Percentiles rank a stretch among this genome's conserved stretches.
phyloP scores from a whole-genome alignment of 768 basidiomycete genomes.

The Hydnomerulius pinastri region DNA sequence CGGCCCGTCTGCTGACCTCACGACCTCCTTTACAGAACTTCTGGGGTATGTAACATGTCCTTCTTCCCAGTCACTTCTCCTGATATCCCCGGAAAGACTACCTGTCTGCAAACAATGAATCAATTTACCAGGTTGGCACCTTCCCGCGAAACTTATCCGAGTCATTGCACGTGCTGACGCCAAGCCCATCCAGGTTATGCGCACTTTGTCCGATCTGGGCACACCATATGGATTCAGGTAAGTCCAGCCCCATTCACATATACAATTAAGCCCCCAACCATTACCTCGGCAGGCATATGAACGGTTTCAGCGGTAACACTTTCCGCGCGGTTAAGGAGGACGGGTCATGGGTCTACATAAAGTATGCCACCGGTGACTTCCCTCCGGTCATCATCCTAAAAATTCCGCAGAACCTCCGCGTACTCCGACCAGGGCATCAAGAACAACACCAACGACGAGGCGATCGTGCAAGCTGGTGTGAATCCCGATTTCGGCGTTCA shows the following conservation, averaged over 20 bases:
- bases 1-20: neutral
- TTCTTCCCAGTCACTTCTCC: neutral
- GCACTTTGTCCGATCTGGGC: conserved; percentile 56
- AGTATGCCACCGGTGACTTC: conserved; percentile 29
- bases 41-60: conserved; percentile 14
- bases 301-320: conserved; percentile 54
- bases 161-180: neutral
- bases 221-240: conserved; percentile 49
- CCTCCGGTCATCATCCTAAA: neutral
- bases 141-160: neutral
- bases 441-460: conserved; percentile 40
- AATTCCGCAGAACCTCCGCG: conserved; percentile 19
- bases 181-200: conserved; percentile 37
- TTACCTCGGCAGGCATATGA: conserved; percentile 37
- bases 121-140: conserved; percentile 37
- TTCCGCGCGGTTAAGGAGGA: conserved; percentile 47
- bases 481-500: conserved; percentile 56
- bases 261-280: neutral
- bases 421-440: conserved; percentile 39
- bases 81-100: conserved; percentile 37
- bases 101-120: conserved; percentile 48
- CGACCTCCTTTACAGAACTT: conserved; percentile 12
- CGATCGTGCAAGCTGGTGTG: conserved; percentile 38
- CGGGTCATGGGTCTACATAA: conserved; percentile 56
- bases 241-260: conserved; percentile 17